Evolutionary conservation across 2,329 filamentous ascomycete species (phyloP).

Genomic region (Claviceps citrina): DNA sequence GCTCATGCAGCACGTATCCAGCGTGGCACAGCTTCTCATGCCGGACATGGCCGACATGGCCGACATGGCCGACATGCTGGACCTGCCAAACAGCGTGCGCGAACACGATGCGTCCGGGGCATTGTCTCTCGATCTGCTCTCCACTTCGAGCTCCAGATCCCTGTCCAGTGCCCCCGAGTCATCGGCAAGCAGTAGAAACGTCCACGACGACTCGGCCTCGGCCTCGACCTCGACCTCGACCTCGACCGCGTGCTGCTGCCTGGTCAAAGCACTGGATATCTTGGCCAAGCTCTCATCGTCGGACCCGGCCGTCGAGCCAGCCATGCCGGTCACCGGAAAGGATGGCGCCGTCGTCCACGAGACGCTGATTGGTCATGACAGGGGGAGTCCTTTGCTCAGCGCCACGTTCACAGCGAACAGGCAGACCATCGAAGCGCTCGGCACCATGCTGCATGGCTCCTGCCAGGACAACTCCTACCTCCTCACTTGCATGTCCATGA

Average conservation of each 20-base stretch:
- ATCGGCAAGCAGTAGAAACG: background rate
- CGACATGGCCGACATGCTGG: no score
- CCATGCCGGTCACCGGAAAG: background rate
- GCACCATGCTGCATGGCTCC: slow-evolving; percentile 16
- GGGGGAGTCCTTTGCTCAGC: background rate
- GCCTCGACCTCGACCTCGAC: background rate
- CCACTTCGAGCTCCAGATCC: background rate
- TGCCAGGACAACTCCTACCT: slow-evolving; percentile 17
- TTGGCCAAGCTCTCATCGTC: slow-evolving; percentile 1
- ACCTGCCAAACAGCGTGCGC: background rate
- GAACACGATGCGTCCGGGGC: no score
- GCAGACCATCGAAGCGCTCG: slow-evolving; percentile 3
- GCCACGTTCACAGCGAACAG: slow-evolving; percentile 3
- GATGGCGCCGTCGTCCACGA: background rate
- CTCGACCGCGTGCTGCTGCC: background rate
- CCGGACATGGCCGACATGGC: no score
- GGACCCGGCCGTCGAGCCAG: background rate
- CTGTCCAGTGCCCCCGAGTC: background rate
- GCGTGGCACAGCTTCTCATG: background rate
- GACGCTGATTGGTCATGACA: background rate
- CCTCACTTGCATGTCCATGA: slow-evolving; percentile 16
- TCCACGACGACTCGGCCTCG: background rate
- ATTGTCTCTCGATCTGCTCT: background rate
- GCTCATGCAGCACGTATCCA: background rate
- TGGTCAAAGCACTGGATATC: background rate